Percentiles rank a stretch among this genome's conserved stretches.
phyloP scores from a whole-genome alignment of 257 asterid species.

The Plectranthus barbatus region DNA sequence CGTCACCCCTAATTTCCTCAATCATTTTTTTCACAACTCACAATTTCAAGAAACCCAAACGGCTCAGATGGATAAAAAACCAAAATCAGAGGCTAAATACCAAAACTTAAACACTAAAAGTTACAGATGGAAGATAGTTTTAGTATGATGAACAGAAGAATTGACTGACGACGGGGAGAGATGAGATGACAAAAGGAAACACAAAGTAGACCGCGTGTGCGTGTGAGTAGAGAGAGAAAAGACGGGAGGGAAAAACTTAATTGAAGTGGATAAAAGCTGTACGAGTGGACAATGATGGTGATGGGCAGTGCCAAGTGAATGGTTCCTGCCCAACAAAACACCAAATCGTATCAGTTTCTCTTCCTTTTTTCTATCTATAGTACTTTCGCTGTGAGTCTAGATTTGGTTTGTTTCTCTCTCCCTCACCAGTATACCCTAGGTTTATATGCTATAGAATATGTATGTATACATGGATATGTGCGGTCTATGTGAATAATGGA shows the following conservation, averaged over 20 bases:
- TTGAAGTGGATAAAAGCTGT: slow-evolving; percentile 23
- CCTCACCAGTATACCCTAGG: slow-evolving; percentile 4
- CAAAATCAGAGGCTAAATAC: slow-evolving; percentile 19
- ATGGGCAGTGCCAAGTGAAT: slow-evolving; percentile 40
- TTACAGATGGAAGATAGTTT: slow-evolving; percentile 10
- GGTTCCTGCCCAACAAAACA: slow-evolving; percentile 49
- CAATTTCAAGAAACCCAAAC: slow-evolving; percentile 11
- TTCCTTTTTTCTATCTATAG: neutral
- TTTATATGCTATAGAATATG: neutral
- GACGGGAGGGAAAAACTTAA: slow-evolving; percentile 10
- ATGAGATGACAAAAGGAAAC: slow-evolving; percentile 14
- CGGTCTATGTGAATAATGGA: slow-evolving; percentile 16
- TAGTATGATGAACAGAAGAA: neutral
- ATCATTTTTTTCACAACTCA: slow-evolving; percentile 38
- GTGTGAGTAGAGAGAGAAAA: slow-evolving; percentile 18
- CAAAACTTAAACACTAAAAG: slow-evolving; percentile 18
- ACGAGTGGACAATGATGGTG: slow-evolving; percentile 52
- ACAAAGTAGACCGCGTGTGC: slow-evolving; percentile 18
- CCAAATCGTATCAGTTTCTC: slow-evolving; percentile 36
- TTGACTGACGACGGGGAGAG: slow-evolving; percentile 12
- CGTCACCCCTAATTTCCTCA: slow-evolving; percentile 42
- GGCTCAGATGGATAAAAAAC: slow-evolving; percentile 16
- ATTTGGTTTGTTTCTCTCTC: slow-evolving; percentile 27
- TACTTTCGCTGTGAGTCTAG: slow-evolving; percentile 23
- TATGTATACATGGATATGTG: slow-evolving; percentile 10